Base-by-base conservation (phyloP, 176 grass and related monocot genomes). In the Carex pumila region DNA sequence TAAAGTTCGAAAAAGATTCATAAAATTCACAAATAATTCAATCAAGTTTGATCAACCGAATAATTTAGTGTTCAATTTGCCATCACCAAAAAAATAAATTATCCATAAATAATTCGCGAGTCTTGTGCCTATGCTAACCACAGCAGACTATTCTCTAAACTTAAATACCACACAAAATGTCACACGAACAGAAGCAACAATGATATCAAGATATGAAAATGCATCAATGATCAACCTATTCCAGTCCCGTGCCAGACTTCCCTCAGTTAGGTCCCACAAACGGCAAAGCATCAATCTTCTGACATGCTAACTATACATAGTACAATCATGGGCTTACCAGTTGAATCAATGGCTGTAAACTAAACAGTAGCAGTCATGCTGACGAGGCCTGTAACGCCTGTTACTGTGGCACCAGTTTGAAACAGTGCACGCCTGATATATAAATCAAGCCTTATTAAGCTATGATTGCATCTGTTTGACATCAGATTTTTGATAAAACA, bases 391-490 rank as follows among this genome's bases (percentile, higher is more conserved):
- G 12, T 77, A 56, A 54, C 12, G 50, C 25, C 70, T 55, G 12
- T 77, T 77, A 54, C 12, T 56, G 22, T 77, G 50, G 49, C 34
- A 77, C 73, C 21, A 77, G 73, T 75, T 74, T 53, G 45, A 12
- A 75, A 75, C 71, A 75, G 71, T 53, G 21, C 43, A 50, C 45
- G 19, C 43, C 60, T 56, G 22, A 56, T 56, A 32, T 50, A 77
- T 77, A 77, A 56, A 77, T 77, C 73, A 77, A 77, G 50, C 73
- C 73, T 77, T 77, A 32, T 77, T 77, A 54, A 77, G 73, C 49
- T 56, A 77, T 13, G 32, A 77, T 56, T 31, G 22, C 0, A 12
- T 32, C 13, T 77, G 25, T 54, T 77, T 77, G 12, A 56, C 50
- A 56, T 56, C 47, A 32, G 6, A 71, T 56, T 47, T 77, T 31